Conservation (phyloP, 176 grass and related monocot species). For the Eragrostis nindensis region DNA sequence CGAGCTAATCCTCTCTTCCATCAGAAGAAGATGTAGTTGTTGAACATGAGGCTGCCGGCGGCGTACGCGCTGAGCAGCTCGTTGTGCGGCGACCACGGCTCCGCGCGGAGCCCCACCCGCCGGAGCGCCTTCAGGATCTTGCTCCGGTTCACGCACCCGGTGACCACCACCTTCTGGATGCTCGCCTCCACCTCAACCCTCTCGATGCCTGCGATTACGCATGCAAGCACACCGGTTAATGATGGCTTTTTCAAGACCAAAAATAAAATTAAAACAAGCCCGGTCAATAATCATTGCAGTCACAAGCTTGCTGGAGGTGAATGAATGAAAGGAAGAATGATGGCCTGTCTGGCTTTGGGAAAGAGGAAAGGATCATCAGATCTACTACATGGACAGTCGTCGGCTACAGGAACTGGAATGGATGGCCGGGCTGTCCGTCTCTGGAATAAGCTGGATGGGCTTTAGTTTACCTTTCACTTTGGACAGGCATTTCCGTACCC, state of each 20-base stretch:
- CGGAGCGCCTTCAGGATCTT: conserved; percentile 96
- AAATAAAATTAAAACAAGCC: neutral
- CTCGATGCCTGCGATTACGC: conserved; percentile 65
- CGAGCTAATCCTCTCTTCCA: neutral
- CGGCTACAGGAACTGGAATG: neutral
- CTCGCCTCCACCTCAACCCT: conserved; percentile 93
- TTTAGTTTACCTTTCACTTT: conserved; percentile 96
- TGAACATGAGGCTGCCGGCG: conserved; percentile 67
- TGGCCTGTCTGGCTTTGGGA: conserved; percentile 25
- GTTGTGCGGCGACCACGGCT: conserved; percentile 87
- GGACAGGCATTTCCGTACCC: conserved; percentile 93
- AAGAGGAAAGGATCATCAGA: conserved; percentile 35
- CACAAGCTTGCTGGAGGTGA: neutral
- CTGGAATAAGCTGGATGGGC: neutral
- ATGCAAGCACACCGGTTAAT: neutral
- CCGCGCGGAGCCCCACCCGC: conserved; percentile 88
- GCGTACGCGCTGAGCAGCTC: conserved; percentile 93
- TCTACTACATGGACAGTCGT: conserved; percentile 16
- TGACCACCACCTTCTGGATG: conserved; percentile 92
- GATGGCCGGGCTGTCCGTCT: neutral
- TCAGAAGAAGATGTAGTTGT: conserved; percentile 88
- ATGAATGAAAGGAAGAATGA: neutral
- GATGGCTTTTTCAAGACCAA: neutral
- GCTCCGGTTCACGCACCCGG: conserved; percentile 87
- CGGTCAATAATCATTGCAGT: conserved; percentile 4